Evolutionary conservation across 1,284 basidiomycete genomes (phyloP).

Genomic region (Flammula alnicola): DNA sequence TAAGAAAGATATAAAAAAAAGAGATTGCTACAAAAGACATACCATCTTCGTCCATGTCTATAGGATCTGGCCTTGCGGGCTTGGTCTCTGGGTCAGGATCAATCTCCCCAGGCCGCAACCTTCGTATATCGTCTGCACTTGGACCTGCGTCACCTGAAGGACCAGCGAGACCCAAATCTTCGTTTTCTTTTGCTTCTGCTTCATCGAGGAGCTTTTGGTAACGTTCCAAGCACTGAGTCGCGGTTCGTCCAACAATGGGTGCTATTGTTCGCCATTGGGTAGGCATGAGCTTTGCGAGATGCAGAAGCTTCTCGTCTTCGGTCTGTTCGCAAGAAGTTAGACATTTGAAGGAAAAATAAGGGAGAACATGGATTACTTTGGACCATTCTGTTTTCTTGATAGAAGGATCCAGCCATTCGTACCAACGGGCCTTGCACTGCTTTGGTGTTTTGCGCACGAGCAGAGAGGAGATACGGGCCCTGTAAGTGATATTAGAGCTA

Average conservation of each 20-base stretch:
- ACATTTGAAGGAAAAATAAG: slow-evolving; percentile 2
- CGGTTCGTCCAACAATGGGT: slow-evolving; percentile 98
- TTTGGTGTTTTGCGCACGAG: slow-evolving; percentile 99
- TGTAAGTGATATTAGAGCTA: slow-evolving; percentile 34
- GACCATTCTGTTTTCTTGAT: slow-evolving; percentile 99
- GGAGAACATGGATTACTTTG: slow-evolving; percentile 63
- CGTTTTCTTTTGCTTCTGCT: slow-evolving; percentile 93
- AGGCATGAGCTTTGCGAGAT: slow-evolving; percentile 98
- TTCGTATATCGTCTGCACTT: slow-evolving; percentile 88
- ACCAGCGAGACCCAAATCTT: slow-evolving; percentile 89
- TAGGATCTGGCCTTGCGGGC: slow-evolving; percentile 96
- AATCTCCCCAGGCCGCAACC: slow-evolving; percentile 94
- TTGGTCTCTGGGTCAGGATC: slow-evolving; percentile 99
- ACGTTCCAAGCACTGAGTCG: slow-evolving; percentile 96
- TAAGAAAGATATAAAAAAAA: background rate
- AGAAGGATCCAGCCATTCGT: slow-evolving; percentile 99
- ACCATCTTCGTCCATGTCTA: slow-evolving; percentile 99
- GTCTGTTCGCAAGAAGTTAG: slow-evolving; percentile 49
- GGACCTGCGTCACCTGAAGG: slow-evolving; percentile 84
- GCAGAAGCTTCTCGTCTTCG: slow-evolving; percentile 98
- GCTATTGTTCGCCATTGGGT: slow-evolving; percentile 99
- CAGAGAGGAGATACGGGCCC: slow-evolving; percentile 98
- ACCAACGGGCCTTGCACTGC: slow-evolving; percentile 99
- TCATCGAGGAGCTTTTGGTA: slow-evolving; percentile 99
- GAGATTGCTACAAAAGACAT: slow-evolving; percentile 27